Evolutionary conservation across 23 red algal species (phyloP), one percentile per base, ranked within the genome.

Genomic region (Gracilaria domingensis): DNA sequence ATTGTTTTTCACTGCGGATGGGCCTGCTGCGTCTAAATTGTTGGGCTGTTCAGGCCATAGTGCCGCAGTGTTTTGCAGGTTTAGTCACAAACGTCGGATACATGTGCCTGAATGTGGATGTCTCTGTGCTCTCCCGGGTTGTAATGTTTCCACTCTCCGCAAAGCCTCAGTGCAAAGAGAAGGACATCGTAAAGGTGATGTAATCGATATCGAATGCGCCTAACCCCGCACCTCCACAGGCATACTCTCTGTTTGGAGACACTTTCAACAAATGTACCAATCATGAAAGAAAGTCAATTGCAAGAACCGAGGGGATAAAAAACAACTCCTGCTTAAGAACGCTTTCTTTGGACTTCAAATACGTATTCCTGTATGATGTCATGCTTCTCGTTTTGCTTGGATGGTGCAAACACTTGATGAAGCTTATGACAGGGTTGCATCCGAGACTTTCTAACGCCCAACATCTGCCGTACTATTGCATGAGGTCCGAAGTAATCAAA

Each of bases 1-100:
- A 2, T 33, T 79, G 45, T 79, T 12, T 23, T 79, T 79, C 50
- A 54, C 74, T 53, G 42, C 74, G 8, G 74, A 79, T 32, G 50
- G 74, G 74, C 74, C 74, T 39, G 74, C 74, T 50, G 74, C 18
- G 21, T 79, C 74, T 4, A 79, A 50, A 51, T 37, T 79, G 12
- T 28, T 79, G n/a, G 74, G 74, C 24, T 79, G 26, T 24, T 13
- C 38, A 24, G 74, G 74, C 3, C 39, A 79, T 34, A 50, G 13
- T 17, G 38, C 1, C 12, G 38, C 13, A 2, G 24, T 21, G 45
- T 79, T 79, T 30, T 79, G 39, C 26, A 37, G 74, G 11, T 56
- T 50, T 24, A 53, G 34, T 42, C 35, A 20, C 16, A 79, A 79
- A 39, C 24, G 38, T 39, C 14, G 45, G 51, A 25, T 35, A 4